These are phyloP conservation scores for Diversispora epigaea DNA, from an alignment of 192 early-diverging fungal species.

Conservation along the genomic window DNA sequence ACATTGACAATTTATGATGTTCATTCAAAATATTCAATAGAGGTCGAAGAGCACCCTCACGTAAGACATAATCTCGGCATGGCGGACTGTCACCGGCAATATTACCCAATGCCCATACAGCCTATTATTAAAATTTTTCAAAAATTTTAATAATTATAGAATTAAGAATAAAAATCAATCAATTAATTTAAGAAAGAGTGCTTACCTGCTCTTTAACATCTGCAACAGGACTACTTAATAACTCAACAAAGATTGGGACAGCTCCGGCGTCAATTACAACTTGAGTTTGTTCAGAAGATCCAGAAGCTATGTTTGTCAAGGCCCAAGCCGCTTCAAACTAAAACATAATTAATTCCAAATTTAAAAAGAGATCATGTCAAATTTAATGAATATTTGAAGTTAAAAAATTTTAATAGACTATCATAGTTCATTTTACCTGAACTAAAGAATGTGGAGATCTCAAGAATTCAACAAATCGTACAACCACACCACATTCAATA, in stretches of 20 bases:
- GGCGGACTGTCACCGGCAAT: constrained; percentile 95
- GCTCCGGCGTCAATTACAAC: constrained; percentile 91
- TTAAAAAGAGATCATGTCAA: neutral
- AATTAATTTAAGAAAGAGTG: neutral
- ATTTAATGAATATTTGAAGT: neutral
- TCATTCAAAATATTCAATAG: constrained; percentile 84
- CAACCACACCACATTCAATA: constrained; percentile 89
- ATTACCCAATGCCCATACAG: constrained; percentile 99
- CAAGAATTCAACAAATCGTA: constrained; percentile 94
- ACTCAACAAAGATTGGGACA: constrained; percentile 87
- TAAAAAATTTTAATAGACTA: neutral
- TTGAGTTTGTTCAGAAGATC: constrained; percentile 90
- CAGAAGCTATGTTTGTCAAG: constrained; percentile 98
- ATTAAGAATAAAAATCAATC: neutral
- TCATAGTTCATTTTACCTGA: constrained; percentile 63
- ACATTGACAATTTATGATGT: constrained; percentile 92
- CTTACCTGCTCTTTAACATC: constrained; percentile 93
- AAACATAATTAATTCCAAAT: constrained; percentile 23
- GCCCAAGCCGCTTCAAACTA: constrained; percentile 99
- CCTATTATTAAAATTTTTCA: constrained; percentile 45
- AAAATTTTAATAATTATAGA: neutral
- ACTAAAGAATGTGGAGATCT: constrained; percentile 77
- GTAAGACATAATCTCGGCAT: constrained; percentile 89
- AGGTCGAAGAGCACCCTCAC: constrained; percentile 80
- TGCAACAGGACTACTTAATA: constrained; percentile 74